These are phyloP conservation scores for Naganishia vaughanmartiniae DNA, from an alignment of 768 basidiomycete species.

Conservation along the genomic window DNA sequence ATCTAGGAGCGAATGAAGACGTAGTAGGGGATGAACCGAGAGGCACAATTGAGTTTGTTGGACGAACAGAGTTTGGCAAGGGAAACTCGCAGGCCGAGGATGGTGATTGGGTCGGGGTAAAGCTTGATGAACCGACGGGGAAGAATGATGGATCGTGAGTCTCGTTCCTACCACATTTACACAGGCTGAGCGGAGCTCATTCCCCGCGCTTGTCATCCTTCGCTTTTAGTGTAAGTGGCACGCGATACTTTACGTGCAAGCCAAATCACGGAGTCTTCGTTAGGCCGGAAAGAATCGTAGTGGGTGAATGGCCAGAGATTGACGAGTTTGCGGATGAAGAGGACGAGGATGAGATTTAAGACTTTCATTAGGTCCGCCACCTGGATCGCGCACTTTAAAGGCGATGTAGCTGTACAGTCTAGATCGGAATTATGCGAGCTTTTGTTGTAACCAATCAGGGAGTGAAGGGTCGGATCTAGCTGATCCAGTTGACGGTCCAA, in stretches of 20 bases:
- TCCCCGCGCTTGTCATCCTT: background rate
- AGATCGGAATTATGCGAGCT: too few relatives aligned
- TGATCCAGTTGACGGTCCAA: too few relatives aligned
- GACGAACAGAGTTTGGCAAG: constrained; percentile 70
- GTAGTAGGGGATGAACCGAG: constrained; percentile 66
- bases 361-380: background rate
- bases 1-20: background rate
- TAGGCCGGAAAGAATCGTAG: constrained; percentile 70
- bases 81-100: constrained; percentile 53
- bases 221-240: constrained; percentile 68
- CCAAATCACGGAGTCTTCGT: constrained; percentile 82
- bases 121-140: constrained; percentile 92
- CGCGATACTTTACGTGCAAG: constrained; percentile 76
- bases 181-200: background rate
- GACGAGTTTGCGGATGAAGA: constrained; percentile 66
- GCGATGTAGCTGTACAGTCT: background rate
- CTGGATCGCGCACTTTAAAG: background rate
- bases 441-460: too few relatives aligned
- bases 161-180: background rate
- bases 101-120: constrained; percentile 78
- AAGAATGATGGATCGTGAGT: constrained; percentile 94
- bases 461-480: too few relatives aligned
- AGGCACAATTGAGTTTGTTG: constrained; percentile 82
- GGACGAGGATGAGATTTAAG: constrained; percentile 59
- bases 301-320: constrained; percentile 83